These are phyloP conservation scores for Trichoderma citrinoviride DNA, from an alignment of 2,329 filamentous ascomycete genomes.

Conservation along the genomic window DNA sequence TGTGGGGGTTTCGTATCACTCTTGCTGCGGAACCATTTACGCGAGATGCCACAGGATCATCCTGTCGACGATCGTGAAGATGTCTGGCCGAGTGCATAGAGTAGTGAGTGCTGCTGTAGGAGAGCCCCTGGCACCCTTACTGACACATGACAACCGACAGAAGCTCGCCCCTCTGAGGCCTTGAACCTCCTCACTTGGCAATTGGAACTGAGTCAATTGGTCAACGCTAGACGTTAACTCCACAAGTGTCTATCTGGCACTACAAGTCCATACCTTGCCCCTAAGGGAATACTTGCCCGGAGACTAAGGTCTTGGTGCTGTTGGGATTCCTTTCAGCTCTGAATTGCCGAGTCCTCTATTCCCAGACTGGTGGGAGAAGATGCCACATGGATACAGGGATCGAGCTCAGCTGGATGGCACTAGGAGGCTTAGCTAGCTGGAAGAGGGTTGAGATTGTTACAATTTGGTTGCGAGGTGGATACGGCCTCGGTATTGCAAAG, in stretches of 20 bases:
- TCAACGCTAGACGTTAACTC: neutral
- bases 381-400: constrained; percentile 14
- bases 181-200: neutral
- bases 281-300: neutral
- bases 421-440: neutral
- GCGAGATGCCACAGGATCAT: neutral
- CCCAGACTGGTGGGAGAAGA: neutral
- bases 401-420: neutral
- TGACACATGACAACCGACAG: neutral
- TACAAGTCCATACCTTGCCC: neutral
- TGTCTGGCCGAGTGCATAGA: neutral
- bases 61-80: constrained; percentile 3
- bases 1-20: neutral
- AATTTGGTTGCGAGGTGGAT: neutral
- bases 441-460: neutral
- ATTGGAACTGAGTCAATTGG: neutral
- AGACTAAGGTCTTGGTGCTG: neutral
- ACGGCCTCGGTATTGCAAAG: neutral
- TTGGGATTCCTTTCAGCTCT: neutral
- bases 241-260: constrained; percentile 1
- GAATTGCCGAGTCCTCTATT: neutral
- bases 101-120: neutral
- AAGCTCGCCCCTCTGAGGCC: neutral
- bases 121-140: neutral
- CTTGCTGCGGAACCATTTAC: neutral